Evolutionary conservation across 2,329 filamentous ascomycete species (phyloP).

Genomic region (Diplodia seriata): DNA sequence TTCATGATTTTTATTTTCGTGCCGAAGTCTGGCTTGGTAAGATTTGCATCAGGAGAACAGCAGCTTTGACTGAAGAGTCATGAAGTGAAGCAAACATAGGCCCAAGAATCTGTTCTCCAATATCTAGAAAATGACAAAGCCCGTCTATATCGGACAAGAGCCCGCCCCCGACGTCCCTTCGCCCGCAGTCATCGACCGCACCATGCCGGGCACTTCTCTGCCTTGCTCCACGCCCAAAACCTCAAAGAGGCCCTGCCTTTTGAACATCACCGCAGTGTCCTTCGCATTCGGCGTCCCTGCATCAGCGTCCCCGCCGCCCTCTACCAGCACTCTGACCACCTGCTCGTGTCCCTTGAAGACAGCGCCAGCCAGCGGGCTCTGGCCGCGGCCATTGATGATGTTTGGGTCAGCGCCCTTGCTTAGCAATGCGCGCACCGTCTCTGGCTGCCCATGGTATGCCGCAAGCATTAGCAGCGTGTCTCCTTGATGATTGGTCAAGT

Average conservation of each 20-base stretch:
- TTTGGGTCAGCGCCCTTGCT: constrained; percentile 71
- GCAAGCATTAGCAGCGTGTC: constrained; percentile 79
- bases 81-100: too few species aligned
- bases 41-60: not conserved
- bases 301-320: constrained; percentile 51
- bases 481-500: constrained; percentile 75
- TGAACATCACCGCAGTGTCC: constrained; percentile 57
- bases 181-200: not conserved
- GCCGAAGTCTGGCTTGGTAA: not conserved
- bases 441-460: constrained; percentile 70
- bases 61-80: too few species aligned
- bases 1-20: not conserved
- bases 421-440: constrained; percentile 66
- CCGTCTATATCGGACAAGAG: constrained; percentile 12
- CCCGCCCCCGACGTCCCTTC: not conserved
- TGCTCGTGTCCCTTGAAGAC: constrained; percentile 74
- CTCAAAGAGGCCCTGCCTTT: constrained; percentile 46
- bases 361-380: constrained; percentile 73
- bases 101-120: not conserved
- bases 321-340: constrained; percentile 63
- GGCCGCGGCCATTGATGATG: constrained; percentile 69
- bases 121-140: not conserved
- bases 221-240: constrained; percentile 45
- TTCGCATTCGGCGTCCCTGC: constrained; percentile 55
- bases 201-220: constrained; percentile 31